Conservation (phyloP, 768 basidiomycete species). For the Tylopilus rubrobrunneus region DNA sequence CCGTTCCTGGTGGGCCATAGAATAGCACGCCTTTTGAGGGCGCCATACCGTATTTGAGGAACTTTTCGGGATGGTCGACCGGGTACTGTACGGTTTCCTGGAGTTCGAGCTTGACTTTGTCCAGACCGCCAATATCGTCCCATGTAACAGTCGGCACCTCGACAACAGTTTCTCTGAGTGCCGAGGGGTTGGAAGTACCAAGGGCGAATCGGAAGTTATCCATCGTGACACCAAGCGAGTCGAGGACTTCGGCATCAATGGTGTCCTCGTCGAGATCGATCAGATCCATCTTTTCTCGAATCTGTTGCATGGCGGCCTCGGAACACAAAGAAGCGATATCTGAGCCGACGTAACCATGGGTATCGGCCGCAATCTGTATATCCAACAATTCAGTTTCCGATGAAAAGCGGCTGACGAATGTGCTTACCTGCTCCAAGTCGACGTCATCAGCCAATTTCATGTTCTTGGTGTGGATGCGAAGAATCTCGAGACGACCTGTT, state of each 20-base stretch:
- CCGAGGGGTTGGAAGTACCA: conserved; percentile 95
- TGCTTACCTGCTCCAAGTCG: conserved; percentile 83
- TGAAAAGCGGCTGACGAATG: neutral
- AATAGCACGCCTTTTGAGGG: conserved; percentile 99
- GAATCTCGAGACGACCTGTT: conserved; percentile 96
- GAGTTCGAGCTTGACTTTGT: conserved; percentile 98
- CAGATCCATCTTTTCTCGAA: conserved; percentile 99
- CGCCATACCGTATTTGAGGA: conserved; percentile 99
- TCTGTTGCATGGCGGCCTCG: conserved; percentile 99
- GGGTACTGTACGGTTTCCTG: conserved; percentile 99
- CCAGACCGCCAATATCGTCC: conserved; percentile 99
- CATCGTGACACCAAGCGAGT: conserved; percentile 99
- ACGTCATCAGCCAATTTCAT: conserved; percentile 98
- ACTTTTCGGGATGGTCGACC: conserved; percentile 99
- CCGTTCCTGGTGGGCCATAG: conserved; percentile 99
- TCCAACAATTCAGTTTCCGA: conserved; percentile 4
- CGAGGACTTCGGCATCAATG: conserved; percentile 98
- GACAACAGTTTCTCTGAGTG: conserved; percentile 97
- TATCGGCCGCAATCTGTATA: conserved; percentile 90
- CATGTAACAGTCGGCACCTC: conserved; percentile 98
- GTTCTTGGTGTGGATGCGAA: conserved; percentile 99
- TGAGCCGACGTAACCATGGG: conserved; percentile 98
- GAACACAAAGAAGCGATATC: conserved; percentile 97
- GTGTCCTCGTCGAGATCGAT: conserved; percentile 97
- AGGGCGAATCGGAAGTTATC: conserved; percentile 99